Evolutionary conservation across 805 yeast genomes (phyloP), one percentile per base, ranked within the genome.

Genomic region (Pichia eremophila): DNA sequence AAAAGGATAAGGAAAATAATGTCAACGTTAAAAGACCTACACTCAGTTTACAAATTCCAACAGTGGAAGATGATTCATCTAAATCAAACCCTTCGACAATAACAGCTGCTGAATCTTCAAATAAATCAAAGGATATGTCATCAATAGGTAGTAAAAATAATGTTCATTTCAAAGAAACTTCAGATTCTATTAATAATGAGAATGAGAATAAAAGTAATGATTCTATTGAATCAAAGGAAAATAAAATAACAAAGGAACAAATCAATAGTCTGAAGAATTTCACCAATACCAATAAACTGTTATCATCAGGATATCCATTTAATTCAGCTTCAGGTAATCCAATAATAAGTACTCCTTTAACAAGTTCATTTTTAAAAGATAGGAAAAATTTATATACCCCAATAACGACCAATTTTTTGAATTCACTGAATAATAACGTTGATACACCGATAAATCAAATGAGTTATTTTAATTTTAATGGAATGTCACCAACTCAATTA

Each of bases 21-120:
- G 12, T 2, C 5, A 34, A 42, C 27, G 41, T 37, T 19, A 49
- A 65, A 43, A 63, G 88, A 50, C 88, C 88, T 1, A 72, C 81
- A 1, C 63, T 82, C 41, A 63, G 85, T 47, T 81, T 82, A 11
- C 79, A 79, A 54, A 82, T 82, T n/a, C 88, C 88, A 1, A 55
- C 46, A n/a, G 17, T 34, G 2, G 47, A 49, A 39, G 62, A 55
- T 31, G 54, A 19, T 52, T 62, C 51, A 49, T 65, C 47, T 70
- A 71, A 36, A 61, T 75, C 50, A 7, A 43, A 48, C 56, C 70
- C 75, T 45, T 56, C 44, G 8, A 48, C 51, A 14, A 32, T 48
- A n/a, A 48, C 51, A 3, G 51, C 46, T 3, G 48, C 44, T 14
- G 45, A 45, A 31, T 48, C 51, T 7, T 46, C 48, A 14, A 41